Evolutionary conservation across 306 rosid genomes (phyloP).

Genomic region (Dryas octopetala): DNA sequence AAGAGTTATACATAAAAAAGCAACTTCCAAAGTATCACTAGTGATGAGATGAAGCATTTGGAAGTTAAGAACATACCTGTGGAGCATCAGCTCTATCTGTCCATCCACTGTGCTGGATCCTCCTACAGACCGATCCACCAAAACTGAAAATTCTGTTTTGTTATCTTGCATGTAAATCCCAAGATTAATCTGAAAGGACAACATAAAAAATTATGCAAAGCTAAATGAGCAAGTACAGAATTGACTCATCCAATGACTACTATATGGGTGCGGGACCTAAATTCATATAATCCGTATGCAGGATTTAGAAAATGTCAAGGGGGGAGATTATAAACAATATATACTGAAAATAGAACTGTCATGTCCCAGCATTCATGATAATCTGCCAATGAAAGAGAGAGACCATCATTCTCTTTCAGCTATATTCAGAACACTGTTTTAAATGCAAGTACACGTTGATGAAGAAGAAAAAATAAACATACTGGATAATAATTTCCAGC

Average conservation of each 20-base stretch:
- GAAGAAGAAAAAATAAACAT: constrained; percentile 21
- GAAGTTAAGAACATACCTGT: constrained; percentile 35
- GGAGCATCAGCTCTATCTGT: constrained; percentile 57
- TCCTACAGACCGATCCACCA: constrained; percentile 53
- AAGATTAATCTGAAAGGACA: constrained; percentile 43
- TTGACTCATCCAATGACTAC: not conserved
- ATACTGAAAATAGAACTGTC: not conserved
- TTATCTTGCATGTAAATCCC: constrained; percentile 51
- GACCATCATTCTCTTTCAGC: not conserved
- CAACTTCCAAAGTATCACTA: not conserved
- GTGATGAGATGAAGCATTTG: not conserved
- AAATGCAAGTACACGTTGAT: not conserved
- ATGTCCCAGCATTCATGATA: not conserved
- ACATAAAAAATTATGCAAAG: not conserved
- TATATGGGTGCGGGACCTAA: not conserved
- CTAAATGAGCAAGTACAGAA: not conserved
- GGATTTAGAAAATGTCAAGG: not conserved
- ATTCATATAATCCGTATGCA: constrained; percentile 4
- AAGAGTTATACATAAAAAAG: not conserved
- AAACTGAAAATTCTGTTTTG: constrained; percentile 46
- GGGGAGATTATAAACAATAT: not conserved
- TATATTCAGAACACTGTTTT: not conserved
- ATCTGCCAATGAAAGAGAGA: not conserved
- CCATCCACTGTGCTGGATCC: constrained; percentile 50
- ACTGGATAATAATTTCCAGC: constrained; percentile 69